phyloP scores from a whole-genome alignment of 2,329 filamentous ascomycete genomes.

The Diaporthe humulicola region DNA sequence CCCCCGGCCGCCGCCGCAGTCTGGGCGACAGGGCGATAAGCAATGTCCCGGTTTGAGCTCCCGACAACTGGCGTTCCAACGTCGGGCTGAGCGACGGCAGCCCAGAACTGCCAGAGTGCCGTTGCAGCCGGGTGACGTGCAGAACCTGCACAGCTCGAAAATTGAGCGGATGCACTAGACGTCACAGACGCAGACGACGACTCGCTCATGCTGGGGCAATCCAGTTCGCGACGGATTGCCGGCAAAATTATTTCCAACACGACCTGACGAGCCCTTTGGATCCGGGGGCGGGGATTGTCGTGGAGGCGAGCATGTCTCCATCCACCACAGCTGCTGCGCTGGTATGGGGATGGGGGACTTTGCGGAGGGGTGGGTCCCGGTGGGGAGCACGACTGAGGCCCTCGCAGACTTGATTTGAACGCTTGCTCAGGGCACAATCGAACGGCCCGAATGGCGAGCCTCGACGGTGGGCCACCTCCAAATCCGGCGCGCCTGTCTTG shows the following conservation, averaged over 20 bases:
- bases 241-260: background rate
- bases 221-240: background rate
- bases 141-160: background rate
- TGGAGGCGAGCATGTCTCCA: constrained; percentile 21
- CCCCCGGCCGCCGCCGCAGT: background rate
- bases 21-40: constrained; percentile 10
- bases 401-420: constrained; percentile 2
- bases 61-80: background rate
- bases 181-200: background rate
- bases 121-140: constrained; percentile 29
- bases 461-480: constrained; percentile 6
- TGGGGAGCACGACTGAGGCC: constrained; percentile 17
- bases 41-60: background rate
- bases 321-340: constrained; percentile 17
- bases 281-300: constrained; percentile 31
- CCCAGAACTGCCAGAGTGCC: constrained; percentile 10
- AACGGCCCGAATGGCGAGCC: constrained; percentile 28
- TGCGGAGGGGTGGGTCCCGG: constrained; percentile 20
- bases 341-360: constrained; percentile 34
- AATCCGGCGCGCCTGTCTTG: background rate
- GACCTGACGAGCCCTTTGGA: background rate
- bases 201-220: constrained; percentile 7
- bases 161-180: background rate
- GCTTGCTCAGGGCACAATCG: constrained; percentile 2
- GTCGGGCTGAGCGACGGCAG: background rate